Base-by-base conservation (phyloP, 2,329 filamentous ascomycete genomes). In the Didymella keratinophila region DNA sequence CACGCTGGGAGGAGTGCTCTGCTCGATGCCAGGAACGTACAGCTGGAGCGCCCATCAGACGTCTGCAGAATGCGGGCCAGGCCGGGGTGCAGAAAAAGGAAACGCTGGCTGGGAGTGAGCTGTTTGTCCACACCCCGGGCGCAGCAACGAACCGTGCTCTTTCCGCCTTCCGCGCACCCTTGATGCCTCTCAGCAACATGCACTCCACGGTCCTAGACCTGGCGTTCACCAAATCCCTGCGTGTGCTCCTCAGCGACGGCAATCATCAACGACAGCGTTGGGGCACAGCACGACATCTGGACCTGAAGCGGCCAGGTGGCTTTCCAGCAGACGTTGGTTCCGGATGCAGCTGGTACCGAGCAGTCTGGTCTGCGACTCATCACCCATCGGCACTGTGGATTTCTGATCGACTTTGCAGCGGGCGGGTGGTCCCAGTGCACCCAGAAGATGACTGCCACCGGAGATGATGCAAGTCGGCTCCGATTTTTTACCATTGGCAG, bases 361-460 rank as follows among this genome's bases (percentile, higher is more conserved):
- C 50, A 21, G 44, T 27, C 50, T 46, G 25, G 16, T 43, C 41
- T 34, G 37, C 43, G 30, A 45, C 25, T 49, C 48, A 47, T 28
- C 27, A 34, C 23, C 43, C 39, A 49, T 47, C 18, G 42, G 37
- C 36, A 48, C 25, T 51, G 56, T 59, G 59, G 50, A 53, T 53
- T 63, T 63, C 54, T 62, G 71, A 75, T 75, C 71, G 68, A 66
- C 71, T 70, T 69, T 74, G 72, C 72, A 74, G 65, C 60, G 64
- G 65, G 56, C 53, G 60, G 65, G 55, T 50, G 60, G 44, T 58
- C 60, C 58, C 57, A 59, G 54, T 58, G 57, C 56, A 50, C 51
- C 58, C 52, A 62, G 54, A 54, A 63, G 56, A 53, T 63, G 61
- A 63, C 58, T 58, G 58, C 60, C 55, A 50, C 53, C 60, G 61